Conservation (phyloP, 73 alveolate genomes). For the Paramecium octaurelia region DNA sequence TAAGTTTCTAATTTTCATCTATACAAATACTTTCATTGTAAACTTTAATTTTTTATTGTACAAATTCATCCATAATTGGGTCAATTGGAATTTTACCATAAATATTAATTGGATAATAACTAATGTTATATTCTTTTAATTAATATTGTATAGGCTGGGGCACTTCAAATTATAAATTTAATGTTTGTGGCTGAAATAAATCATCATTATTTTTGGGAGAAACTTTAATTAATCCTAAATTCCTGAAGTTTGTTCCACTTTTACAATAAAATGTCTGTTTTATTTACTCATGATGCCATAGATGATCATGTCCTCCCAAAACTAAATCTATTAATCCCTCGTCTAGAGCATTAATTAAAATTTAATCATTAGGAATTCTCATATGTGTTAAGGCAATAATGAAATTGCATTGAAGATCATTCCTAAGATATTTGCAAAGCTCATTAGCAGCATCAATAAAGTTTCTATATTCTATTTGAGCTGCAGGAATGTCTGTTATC, state of each 20-base stretch:
- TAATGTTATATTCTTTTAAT: neutral
- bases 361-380: constrained; percentile 75
- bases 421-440: constrained; percentile 29
- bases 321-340: constrained; percentile 66
- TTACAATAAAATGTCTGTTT: neutral
- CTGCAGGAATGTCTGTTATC: constrained; percentile 54
- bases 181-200: neutral
- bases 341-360: constrained; percentile 55
- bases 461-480: constrained; percentile 60
- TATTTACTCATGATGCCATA: neutral
- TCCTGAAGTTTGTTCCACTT: constrained; percentile 47
- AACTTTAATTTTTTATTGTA: constrained; percentile 43
- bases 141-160: neutral
- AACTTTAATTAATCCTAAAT: neutral
- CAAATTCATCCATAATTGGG: constrained; percentile 53
- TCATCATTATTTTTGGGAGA: neutral
- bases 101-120: neutral
- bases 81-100: neutral
- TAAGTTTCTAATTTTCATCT: neutral
- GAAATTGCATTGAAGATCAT: constrained; percentile 70
- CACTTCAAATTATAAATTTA: neutral
- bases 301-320: constrained; percentile 85
- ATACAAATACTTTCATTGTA: constrained; percentile 5
- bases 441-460: constrained; percentile 52
- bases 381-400: constrained; percentile 84